Base-by-base conservation (phyloP, 1,284 basidiomycete genomes). In the Fomitopsis palustris region DNA sequence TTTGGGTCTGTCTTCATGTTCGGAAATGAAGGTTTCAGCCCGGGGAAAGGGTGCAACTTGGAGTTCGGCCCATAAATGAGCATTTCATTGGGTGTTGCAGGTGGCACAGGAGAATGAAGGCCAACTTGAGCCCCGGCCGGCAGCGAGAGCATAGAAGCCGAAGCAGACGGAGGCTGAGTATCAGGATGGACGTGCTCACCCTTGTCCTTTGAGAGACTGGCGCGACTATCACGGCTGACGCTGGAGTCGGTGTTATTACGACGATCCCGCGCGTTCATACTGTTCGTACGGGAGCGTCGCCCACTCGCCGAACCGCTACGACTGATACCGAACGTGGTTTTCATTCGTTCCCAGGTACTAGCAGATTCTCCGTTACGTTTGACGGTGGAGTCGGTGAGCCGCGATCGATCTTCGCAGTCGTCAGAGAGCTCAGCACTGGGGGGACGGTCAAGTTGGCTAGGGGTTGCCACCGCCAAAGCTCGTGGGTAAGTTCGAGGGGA, bases 1-100 rank as follows among this genome's bases (percentile, higher is more conserved):
- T 81, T 53, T 78, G 79, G 52, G 85, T 81, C 67, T 88, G 84
- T 68, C 87, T 70, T 93, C 88, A 35, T 93, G 78, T 64, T 82
- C 83, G 49, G 49, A 31, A 52, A 52, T 31, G 49, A 52, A 52
- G 49, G 31, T 63, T 84, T 81, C 67, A 95, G 88, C 33, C 90
- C 92, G 5, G 93, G 93, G 80, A 96, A 96, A 0, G 93, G 93
- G 71, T 91, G 92, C 21, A 96, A 78, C 71, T 96, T 96, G 31
- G 88, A 81, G 66, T 91, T 87, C 57, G 82, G 10, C 27, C 56
- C 81, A 71, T 93, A 93, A 68, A 84, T 74, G 63, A 77, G 61
- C 64, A 80, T 74, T 67, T 87, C 85, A 38, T 81, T 81, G 19
- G 84, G 79, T 19, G 87, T 85, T 17, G 83, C 80, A 21, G 83